phyloP scores from a whole-genome alignment of 1,284 basidiomycete species.

The Cerrena zonata region DNA sequence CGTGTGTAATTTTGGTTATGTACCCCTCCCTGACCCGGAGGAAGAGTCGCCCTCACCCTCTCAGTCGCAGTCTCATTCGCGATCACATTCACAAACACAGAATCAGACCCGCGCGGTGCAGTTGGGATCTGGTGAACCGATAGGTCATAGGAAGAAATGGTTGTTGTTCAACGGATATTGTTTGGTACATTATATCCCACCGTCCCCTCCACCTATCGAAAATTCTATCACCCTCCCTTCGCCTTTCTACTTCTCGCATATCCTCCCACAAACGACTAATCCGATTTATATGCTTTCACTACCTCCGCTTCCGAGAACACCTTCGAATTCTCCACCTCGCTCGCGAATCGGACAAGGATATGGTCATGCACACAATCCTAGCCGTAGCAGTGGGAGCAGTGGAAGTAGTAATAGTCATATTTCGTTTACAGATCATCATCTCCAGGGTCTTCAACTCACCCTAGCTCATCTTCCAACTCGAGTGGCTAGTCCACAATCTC shows the following conservation, averaged over 20 bases:
- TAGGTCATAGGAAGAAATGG: slow-evolving; percentile 38
- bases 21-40: slow-evolving; percentile 42
- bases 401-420: background rate
- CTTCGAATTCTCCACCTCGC: background rate
- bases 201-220: slow-evolving; percentile 44
- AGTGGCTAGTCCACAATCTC: slow-evolving; percentile 54
- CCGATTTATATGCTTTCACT: slow-evolving; percentile 42
- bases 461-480: slow-evolving; percentile 38
- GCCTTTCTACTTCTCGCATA: slow-evolving; percentile 67
- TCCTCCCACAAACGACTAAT: slow-evolving; percentile 46
- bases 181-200: slow-evolving; percentile 53
- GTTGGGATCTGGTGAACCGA: slow-evolving; percentile 6
- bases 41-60: slow-evolving; percentile 5
- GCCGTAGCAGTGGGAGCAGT: no score
- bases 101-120: background rate
- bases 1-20: slow-evolving; percentile 71
- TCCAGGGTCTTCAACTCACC: slow-evolving; percentile 33
- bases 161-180: slow-evolving; percentile 60
- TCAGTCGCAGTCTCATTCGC: no score
- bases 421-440: slow-evolving; percentile 19
- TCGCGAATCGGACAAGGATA: background rate
- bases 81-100: no score
- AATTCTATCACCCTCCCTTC: slow-evolving; percentile 59
- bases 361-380: no score
- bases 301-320: slow-evolving; percentile 32